A percentile compares a stretch with the other conserved stretches of the same genome.
Conservation (phyloP, 2,329 filamentous ascomycete species). For the Aureobasidium sp. region DNA sequence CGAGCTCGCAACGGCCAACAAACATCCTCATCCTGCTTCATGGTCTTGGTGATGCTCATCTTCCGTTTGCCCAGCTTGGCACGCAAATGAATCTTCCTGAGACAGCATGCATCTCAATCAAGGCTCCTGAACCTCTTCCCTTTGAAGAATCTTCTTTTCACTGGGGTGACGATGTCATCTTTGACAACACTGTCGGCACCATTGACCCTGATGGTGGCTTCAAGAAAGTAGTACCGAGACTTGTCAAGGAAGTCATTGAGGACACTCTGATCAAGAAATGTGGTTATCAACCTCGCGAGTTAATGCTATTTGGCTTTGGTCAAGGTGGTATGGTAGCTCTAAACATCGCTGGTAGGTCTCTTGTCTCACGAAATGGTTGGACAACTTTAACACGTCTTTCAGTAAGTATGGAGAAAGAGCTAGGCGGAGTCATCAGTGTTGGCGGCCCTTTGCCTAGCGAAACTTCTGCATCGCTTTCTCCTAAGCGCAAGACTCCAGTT, state of each 20-base stretch:
- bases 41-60: constrained; percentile 70
- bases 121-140: constrained; percentile 62
- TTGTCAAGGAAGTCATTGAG: constrained; percentile 39
- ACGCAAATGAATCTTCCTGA: constrained; percentile 65
- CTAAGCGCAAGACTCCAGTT: constrained; percentile 57
- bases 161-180: constrained; percentile 54
- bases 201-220: constrained; percentile 52
- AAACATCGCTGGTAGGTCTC: constrained; percentile 33
- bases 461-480: constrained; percentile 33
- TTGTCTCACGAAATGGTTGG: background rate
- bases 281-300: constrained; percentile 42
- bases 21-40: constrained; percentile 77
- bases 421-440: constrained; percentile 56
- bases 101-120: constrained; percentile 66
- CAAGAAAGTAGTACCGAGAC: constrained; percentile 33
- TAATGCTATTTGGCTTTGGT: constrained; percentile 50
- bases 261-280: constrained; percentile 43
- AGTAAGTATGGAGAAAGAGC: constrained; percentile 28
- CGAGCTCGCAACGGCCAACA: constrained; percentile 52
- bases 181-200: constrained; percentile 43
- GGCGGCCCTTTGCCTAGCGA: constrained; percentile 52
- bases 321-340: constrained; percentile 53
- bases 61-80: constrained; percentile 62
- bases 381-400: background rate
- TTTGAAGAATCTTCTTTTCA: constrained; percentile 60